phyloP scores from a whole-genome alignment of 208 protist species.

The Trypanosomatidae sp. region DNA sequence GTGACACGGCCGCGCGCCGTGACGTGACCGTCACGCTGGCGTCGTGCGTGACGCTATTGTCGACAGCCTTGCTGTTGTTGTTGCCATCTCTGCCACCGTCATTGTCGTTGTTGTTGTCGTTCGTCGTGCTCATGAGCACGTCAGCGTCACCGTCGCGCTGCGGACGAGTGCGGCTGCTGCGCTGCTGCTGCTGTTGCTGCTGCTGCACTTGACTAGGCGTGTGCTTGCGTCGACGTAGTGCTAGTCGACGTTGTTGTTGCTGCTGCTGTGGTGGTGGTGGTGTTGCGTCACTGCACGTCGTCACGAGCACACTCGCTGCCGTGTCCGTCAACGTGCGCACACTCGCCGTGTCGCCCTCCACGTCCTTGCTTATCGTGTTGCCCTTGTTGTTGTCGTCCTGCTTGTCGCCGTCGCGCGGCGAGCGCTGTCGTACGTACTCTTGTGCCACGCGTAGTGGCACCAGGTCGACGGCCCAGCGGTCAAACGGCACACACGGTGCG shows the following conservation, averaged over 20 bases:
- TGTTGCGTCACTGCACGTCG: too few species aligned
- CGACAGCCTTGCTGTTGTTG: neutral
- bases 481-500: slow-evolving; percentile 49
- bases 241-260: too few species aligned
- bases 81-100: neutral
- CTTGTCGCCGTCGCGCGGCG: neutral
- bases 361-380: neutral
- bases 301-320: neutral
- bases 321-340: neutral
- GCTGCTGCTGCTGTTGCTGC: too few species aligned
- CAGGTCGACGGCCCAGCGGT: slow-evolving; percentile 51
- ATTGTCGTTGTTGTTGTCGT: neutral
- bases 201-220: too few species aligned
- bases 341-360: neutral
- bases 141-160: too few species aligned
- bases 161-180: too few species aligned
- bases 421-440: neutral
- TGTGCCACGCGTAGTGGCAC: slow-evolving; percentile 38
- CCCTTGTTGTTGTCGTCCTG: neutral
- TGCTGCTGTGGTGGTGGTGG: too few species aligned
- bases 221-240: too few species aligned
- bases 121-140: neutral
- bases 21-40: too few species aligned
- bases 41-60: neutral
- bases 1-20: neutral